A percentile compares a stretch with the other conserved stretches of the same genome.
Evolutionary conservation across 495 filamentous ascomycete genomes (phyloP).

Genomic region (Pyrenula massariospora): DNA sequence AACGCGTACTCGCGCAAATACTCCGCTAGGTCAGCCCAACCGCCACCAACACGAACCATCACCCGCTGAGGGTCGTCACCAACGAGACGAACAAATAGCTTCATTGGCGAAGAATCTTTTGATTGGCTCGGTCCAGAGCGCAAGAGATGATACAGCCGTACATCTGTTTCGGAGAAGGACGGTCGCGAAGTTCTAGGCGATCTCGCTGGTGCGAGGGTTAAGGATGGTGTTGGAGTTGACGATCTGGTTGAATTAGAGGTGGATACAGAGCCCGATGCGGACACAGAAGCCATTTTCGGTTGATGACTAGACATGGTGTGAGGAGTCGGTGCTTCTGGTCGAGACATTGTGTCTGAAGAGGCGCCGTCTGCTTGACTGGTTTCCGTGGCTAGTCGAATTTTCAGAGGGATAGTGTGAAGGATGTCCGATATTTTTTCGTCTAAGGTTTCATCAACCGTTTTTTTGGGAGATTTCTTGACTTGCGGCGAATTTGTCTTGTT

Average conservation of each 20-base stretch:
- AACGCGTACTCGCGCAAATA: slow-evolving; percentile 87
- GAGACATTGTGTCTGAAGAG: neutral
- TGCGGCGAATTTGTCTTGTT: too few relatives aligned
- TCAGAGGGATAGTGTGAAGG: slow-evolving; percentile 65
- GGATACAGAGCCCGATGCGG: slow-evolving; percentile 17
- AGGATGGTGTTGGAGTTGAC: slow-evolving; percentile 48
- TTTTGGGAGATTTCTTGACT: slow-evolving; percentile 1
- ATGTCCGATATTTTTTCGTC: slow-evolving; percentile 81
- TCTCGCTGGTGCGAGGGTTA: slow-evolving; percentile 55
- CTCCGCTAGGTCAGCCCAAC: slow-evolving; percentile 90
- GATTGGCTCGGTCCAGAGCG: slow-evolving; percentile 37
- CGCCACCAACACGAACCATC: slow-evolving; percentile 94
- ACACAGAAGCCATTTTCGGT: neutral
- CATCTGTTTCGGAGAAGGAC: slow-evolving; percentile 41
- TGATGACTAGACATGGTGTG: neutral
- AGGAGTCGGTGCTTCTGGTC: neutral
- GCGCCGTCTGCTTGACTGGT: slow-evolving; percentile 7
- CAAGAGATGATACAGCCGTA: slow-evolving; percentile 89
- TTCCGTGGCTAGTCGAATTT: slow-evolving; percentile 31
- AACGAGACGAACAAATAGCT: slow-evolving; percentile 83
- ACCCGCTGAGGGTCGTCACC: slow-evolving; percentile 85
- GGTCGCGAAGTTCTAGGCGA: slow-evolving; percentile 23
- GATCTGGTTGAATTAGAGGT: slow-evolving; percentile 11
- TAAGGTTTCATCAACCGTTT: slow-evolving; percentile 35
- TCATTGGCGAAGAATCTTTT: slow-evolving; percentile 66